Evolutionary conservation across 1,284 basidiomycete genomes (phyloP).

Genomic region (Entoloma clypeatum): DNA sequence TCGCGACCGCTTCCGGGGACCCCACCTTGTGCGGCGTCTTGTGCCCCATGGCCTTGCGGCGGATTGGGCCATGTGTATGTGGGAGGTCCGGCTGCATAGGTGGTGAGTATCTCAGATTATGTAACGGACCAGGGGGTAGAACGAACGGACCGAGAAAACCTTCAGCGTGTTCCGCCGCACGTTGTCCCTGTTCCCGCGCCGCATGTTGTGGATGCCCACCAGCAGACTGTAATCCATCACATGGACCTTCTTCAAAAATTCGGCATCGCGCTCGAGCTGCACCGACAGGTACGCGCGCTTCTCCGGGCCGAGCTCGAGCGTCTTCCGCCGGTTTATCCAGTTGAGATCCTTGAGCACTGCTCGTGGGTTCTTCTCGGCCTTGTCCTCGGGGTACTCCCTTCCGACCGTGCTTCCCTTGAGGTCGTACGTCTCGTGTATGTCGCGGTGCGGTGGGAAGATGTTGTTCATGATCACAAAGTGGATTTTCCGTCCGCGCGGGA

Average conservation of each 20-base stretch:
- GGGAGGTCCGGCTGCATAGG: conserved; percentile 59
- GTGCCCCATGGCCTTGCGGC: conserved; percentile 19
- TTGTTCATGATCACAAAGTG: conserved; percentile 99
- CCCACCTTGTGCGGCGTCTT: conserved; percentile 8
- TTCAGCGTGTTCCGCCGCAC: conserved; percentile 85
- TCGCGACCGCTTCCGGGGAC: conserved; percentile 72
- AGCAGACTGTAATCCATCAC: conserved; percentile 98
- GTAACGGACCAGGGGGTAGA: background rate
- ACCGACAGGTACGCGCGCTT: conserved; percentile 88
- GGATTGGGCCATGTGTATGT: conserved; percentile 22
- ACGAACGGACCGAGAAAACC: conserved; percentile 80
- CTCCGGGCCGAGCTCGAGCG: conserved; percentile 89
- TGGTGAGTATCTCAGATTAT: too few species aligned
- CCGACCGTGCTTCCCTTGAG: conserved; percentile 94
- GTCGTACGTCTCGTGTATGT: conserved; percentile 97
- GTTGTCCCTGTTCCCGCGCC: conserved; percentile 87
- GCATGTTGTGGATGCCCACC: conserved; percentile 92
- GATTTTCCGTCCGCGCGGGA: conserved; percentile 91
- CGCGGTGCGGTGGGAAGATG: conserved; percentile 94
- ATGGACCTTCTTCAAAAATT: conserved; percentile 75
- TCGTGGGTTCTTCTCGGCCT: conserved; percentile 71
- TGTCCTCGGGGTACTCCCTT: conserved; percentile 85
- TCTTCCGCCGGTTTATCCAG: conserved; percentile 83
- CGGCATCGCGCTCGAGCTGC: conserved; percentile 85
- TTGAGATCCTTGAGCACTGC: conserved; percentile 96